Conservation (phyloP, 805 yeast genomes). For the Huiozyma naganishii region DNA sequence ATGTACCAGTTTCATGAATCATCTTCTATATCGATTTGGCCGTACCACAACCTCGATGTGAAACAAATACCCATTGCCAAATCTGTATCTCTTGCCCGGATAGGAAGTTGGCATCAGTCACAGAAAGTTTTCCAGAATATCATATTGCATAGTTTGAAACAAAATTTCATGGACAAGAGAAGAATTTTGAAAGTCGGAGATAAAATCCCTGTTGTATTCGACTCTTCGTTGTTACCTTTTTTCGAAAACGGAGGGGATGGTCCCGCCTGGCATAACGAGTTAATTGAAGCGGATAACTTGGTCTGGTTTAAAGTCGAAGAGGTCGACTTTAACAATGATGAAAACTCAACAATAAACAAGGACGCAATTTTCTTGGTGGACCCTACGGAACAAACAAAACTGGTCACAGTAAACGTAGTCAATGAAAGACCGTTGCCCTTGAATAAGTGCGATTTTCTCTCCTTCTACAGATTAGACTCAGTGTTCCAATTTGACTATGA, state of each 20-base stretch:
- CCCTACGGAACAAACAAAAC: constrained; percentile 48
- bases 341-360: constrained; percentile 1
- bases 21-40: constrained; percentile 4
- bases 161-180: constrained; percentile 44
- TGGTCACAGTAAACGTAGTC: constrained; percentile 57
- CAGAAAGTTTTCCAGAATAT: constrained; percentile 22
- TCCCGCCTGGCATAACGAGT: background rate
- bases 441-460: constrained; percentile 31
- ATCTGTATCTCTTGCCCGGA: constrained; percentile 18
- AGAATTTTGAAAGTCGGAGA: constrained; percentile 59
- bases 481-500: constrained; percentile 28
- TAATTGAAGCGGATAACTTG: constrained; percentile 45
- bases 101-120: constrained; percentile 20
- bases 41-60: constrained; percentile 2
- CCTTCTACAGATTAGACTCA: constrained; percentile 36
- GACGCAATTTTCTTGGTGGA: constrained; percentile 46
- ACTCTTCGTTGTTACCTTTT: constrained; percentile 25
- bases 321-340: constrained; percentile 25
- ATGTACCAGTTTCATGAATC: constrained; percentile 10
- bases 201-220: constrained; percentile 67
- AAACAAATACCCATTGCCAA: constrained; percentile 13
- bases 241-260: constrained; percentile 1
- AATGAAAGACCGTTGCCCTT: constrained; percentile 29
- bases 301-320: constrained; percentile 76
- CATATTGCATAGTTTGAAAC: constrained; percentile 47